These are phyloP conservation scores for Aspergillus caelatus DNA, from an alignment of 2,329 filamentous ascomycete species.

Conservation along the genomic window DNA sequence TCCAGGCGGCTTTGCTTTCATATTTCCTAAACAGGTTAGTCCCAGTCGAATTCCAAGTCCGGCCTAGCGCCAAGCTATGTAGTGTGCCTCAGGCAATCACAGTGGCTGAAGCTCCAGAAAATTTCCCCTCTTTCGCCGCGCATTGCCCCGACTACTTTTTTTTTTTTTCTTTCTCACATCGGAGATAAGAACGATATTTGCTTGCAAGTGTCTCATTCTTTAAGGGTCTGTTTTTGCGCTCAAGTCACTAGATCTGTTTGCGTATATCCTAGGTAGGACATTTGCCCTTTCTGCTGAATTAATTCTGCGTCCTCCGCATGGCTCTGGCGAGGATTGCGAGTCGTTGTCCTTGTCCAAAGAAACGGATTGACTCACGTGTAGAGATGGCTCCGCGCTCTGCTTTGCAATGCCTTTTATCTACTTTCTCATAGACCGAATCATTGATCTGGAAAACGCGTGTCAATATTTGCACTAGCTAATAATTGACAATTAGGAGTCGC, in stretches of 20 bases:
- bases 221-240: background rate
- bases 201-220: constrained; percentile 4
- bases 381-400: background rate
- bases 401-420: background rate
- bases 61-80: background rate
- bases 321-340: background rate
- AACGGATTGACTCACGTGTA: background rate
- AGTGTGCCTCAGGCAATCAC: constrained; percentile 3
- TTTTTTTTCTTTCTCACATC: constrained; percentile 7
- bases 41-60: background rate
- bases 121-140: constrained; percentile 17
- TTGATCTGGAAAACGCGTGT: background rate
- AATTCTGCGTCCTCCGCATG: background rate
- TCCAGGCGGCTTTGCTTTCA: background rate
- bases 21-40: background rate
- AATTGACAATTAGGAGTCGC: background rate
- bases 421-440: background rate
- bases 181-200: constrained; percentile 9
- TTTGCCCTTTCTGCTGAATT: background rate
- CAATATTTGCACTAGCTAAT: background rate
- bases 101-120: constrained; percentile 20
- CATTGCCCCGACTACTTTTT: constrained; percentile 10
- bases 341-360: background rate
- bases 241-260: too few species aligned
- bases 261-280: background rate